phyloP scores from a whole-genome alignment of 345 rosid genomes.

The Rhodomyrtus tomentosa region DNA sequence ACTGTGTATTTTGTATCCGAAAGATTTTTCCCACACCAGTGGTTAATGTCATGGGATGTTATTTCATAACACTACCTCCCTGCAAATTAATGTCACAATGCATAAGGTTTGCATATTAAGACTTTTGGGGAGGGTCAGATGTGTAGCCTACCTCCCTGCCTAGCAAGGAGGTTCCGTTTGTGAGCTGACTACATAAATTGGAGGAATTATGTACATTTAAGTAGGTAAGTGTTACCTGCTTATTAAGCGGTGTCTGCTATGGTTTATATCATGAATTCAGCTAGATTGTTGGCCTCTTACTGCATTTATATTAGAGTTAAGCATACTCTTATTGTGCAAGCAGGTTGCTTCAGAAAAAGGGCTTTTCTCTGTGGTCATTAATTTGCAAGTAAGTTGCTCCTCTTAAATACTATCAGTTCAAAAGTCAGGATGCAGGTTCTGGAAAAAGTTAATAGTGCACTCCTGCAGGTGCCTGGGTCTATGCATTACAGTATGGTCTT shows the following conservation, averaged over 20 bases:
- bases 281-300: neutral
- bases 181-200: neutral
- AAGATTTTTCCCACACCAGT: neutral
- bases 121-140: neutral
- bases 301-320: neutral
- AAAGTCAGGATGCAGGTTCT: neutral
- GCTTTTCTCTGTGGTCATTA: conserved; percentile 58
- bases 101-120: neutral
- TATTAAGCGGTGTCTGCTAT: neutral
- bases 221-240: neutral
- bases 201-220: neutral
- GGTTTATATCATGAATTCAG: neutral
- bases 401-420: neutral
- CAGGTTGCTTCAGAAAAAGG: conserved; percentile 73
- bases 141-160: neutral
- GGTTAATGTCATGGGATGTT: neutral
- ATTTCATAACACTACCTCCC: neutral
- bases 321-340: neutral
- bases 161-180: neutral
- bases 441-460: neutral
- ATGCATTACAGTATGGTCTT: conserved; percentile 99
- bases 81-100: neutral
- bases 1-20: neutral
- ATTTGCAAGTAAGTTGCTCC: conserved; percentile 59
- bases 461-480: conserved; percentile 80